Conservation (phyloP, 805 yeast species). For the Brettanomyces naardenensis region DNA sequence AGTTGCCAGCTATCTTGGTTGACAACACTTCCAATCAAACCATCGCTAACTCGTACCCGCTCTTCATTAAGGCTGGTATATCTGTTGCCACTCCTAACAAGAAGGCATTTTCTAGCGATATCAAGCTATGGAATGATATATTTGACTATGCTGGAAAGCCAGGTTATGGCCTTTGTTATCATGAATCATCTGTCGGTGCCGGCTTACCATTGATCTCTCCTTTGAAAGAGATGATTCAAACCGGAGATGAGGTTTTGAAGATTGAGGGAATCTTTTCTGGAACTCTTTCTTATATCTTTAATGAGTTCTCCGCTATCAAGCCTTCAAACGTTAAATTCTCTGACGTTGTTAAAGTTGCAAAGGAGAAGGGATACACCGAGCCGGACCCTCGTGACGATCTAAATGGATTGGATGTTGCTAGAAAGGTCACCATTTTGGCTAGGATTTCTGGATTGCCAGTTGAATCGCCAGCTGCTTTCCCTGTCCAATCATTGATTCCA, state of each 20-base stretch:
- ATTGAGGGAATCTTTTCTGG: constrained; percentile 98
- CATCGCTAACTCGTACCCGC: constrained; percentile 72
- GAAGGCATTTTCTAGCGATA: constrained; percentile 84
- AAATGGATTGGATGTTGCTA: constrained; percentile 96
- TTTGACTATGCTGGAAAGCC: constrained; percentile 46
- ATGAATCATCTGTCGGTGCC: constrained; percentile 98
- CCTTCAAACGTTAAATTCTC: constrained; percentile 68
- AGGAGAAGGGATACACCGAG: constrained; percentile 90
- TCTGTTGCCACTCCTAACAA: constrained; percentile 98
- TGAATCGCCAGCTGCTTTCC: constrained; percentile 85
- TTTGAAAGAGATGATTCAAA: constrained; percentile 76
- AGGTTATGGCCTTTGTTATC: constrained; percentile 76
- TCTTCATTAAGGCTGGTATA: constrained; percentile 66
- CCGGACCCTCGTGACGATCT: constrained; percentile 99
- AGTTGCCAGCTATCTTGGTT: constrained; percentile 72
- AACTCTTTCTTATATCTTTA: constrained; percentile 89
- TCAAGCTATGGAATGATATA: constrained; percentile 69
- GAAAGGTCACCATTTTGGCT: constrained; percentile 94
- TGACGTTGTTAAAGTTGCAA: constrained; percentile 83
- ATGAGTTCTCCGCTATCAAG: constrained; percentile 73
- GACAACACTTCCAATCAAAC: constrained; percentile 89
- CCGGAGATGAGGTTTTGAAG: constrained; percentile 88
- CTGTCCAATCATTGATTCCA: constrained; percentile 91
- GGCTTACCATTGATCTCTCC: constrained; percentile 93
- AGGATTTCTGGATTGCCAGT: constrained; percentile 84